Evolutionary conservation across 2,329 filamentous ascomycete genomes (phyloP), one percentile per base, ranked within the genome.

Genomic region (Pyricularia grisea): DNA sequence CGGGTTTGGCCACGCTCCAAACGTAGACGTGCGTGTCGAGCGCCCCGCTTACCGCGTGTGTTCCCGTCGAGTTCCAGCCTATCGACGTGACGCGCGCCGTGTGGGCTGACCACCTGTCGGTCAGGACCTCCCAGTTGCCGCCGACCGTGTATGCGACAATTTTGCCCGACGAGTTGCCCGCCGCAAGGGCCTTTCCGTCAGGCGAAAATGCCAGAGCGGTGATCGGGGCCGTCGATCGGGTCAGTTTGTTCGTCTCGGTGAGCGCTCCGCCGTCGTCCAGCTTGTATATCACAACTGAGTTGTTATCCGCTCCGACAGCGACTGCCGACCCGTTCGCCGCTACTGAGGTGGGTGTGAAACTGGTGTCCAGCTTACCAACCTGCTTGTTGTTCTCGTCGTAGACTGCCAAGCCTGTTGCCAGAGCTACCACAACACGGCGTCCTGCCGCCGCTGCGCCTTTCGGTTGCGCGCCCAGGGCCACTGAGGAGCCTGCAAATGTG

Each of bases 1-100:
- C 93, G 0, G 94, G 94, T 76, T 92, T 92, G 58, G 82, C 84
- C 69, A 97, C 79, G 77, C 92, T 97, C 93, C 95, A 99, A 33
- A 97, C 89, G 77, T 92, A 94, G 25, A 99, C 86, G 75, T 97
- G 93, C 0, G 94, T 97, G 77, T 99, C 95, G 67, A 99, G 81
- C 65, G 88, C 90, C 14, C 94, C 94, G 77, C 92, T 97, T 25
- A 88, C 92, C 2, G 94, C 90, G 76, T 93, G 91, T 27, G 90
- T 90, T 14, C 90, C 91, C 23, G 87, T 86, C 23, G 85, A 82
- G 74, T 94, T 92, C 95, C 95, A 99, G 17, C 90, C 82, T 70
- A 88, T 83, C 72, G 82, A 81, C 42, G 82, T 85, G 25, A 88
- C 84, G 58, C 85, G 82, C 12, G 84, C 85, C 67, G 85, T 88